These are phyloP conservation scores for Aechmea fasciata DNA, from an alignment of 176 grass and related monocot species.

Conservation along the genomic window DNA sequence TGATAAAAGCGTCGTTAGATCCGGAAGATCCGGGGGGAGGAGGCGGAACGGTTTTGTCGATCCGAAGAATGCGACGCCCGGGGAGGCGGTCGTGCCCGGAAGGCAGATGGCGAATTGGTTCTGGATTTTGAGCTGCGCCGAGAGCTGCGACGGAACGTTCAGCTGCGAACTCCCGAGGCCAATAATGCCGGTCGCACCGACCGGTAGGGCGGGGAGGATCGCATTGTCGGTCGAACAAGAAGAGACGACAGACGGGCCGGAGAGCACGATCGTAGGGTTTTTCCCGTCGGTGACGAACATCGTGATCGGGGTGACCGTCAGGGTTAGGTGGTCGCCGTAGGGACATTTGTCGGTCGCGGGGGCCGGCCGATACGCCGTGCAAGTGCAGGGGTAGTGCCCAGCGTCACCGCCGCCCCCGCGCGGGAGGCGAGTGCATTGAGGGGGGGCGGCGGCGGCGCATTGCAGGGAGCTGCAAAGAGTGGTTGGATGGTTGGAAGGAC, in stretches of 20 bases:
- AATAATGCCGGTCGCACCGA: conserved; percentile 17
- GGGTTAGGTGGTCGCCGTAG: conserved; percentile 6
- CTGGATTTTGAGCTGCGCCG: background rate
- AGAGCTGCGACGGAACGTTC: conserved; percentile 38
- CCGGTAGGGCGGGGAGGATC: conserved; percentile 17
- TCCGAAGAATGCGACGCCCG: conserved; percentile 33
- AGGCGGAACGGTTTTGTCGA: conserved; percentile 13
- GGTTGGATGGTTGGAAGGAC: background rate
- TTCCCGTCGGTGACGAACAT: conserved; percentile 41
- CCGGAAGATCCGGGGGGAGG: background rate
- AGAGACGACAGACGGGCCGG: background rate
- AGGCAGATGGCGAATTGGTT: conserved; percentile 46
- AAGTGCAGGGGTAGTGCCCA: background rate
- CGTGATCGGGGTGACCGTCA: conserved; percentile 6
- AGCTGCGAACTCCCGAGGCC: conserved; percentile 22
- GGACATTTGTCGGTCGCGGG: conserved; percentile 31
- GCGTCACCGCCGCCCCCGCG: background rate
- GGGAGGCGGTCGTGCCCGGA: background rate
- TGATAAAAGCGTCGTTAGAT: conserved; percentile 12
- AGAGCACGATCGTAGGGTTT: conserved; percentile 16
- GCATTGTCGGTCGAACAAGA: conserved; percentile 21
- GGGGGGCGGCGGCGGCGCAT: conserved; percentile 1
- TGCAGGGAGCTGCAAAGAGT: conserved; percentile 3
- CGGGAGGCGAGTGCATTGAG: background rate
- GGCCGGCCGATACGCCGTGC: conserved; percentile 23